phyloP scores from a whole-genome alignment of 2,329 filamentous ascomycete genomes.

The Hyphodiscus sp. region DNA sequence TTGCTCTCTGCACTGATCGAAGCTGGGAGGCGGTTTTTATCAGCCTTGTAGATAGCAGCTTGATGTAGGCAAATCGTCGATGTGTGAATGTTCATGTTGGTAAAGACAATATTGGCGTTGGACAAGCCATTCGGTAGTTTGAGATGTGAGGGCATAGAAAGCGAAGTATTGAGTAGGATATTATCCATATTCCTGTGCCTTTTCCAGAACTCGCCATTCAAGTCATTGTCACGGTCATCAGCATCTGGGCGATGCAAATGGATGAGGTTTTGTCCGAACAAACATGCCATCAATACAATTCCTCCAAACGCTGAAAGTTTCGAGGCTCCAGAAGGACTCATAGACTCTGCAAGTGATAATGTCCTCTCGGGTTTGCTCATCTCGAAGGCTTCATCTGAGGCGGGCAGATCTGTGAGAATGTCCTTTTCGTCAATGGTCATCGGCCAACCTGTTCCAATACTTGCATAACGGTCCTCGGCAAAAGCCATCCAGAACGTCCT shows the following conservation, averaged over 20 bases:
- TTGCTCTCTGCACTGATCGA: conserved; percentile 85
- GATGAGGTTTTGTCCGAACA: conserved; percentile 85
- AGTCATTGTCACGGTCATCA: conserved; percentile 76
- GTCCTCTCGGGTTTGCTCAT: conserved; percentile 70
- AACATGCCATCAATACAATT: conserved; percentile 75
- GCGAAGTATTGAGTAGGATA: conserved; percentile 77
- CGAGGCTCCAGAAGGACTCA: conserved; percentile 64
- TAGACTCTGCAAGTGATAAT: conserved; percentile 60
- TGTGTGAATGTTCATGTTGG: conserved; percentile 95
- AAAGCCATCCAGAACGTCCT: conserved; percentile 96
- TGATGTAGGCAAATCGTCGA: conserved; percentile 97
- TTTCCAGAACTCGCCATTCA: conserved; percentile 94
- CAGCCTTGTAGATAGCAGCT: conserved; percentile 94
- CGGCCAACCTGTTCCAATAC: conserved; percentile 95
- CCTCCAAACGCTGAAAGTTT: conserved; percentile 73
- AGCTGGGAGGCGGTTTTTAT: conserved; percentile 73
- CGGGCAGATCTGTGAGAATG: conserved; percentile 78
- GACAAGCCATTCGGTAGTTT: conserved; percentile 70
- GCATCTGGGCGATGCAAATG: conserved; percentile 83
- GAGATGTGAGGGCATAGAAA: conserved; percentile 73
- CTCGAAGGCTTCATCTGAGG: conserved; percentile 78
- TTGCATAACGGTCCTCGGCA: conserved; percentile 84
- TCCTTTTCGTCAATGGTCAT: conserved; percentile 91
- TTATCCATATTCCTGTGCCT: conserved; percentile 86
- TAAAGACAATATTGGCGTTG: conserved; percentile 82